Conservation (phyloP, 1,139 yeast genomes). For the Candida labiduridarum region DNA sequence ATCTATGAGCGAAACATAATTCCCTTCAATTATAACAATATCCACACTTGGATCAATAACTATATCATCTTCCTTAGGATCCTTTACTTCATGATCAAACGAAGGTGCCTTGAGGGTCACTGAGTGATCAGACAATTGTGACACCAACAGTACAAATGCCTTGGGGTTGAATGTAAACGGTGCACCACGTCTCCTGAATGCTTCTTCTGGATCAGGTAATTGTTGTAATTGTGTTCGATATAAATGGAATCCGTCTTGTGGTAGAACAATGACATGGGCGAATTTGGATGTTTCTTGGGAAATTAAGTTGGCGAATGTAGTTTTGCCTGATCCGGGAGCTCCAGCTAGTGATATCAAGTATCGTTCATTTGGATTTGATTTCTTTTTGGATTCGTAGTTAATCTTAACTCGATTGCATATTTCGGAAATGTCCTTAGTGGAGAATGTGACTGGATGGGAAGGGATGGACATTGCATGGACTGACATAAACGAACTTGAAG, state of each 20-base stretch:
- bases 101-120: constrained; percentile 56
- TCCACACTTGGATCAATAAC: constrained; percentile 42
- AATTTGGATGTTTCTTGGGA: constrained; percentile 20
- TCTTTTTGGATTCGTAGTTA: constrained; percentile 2
- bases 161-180: constrained; percentile 80
- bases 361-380: constrained; percentile 22
- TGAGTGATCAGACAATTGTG: constrained; percentile 23
- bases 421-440: constrained; percentile 12
- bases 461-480: too few species aligned
- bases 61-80: constrained; percentile 60
- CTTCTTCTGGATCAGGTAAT: constrained; percentile 56
- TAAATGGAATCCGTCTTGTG: constrained; percentile 83
- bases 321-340: constrained; percentile 83
- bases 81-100: constrained; percentile 72
- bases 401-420: constrained; percentile 14
- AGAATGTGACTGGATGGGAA: constrained; percentile 1
- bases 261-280: constrained; percentile 32
- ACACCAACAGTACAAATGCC: constrained; percentile 30
- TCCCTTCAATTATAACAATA: constrained; percentile 66
- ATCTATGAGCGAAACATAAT: constrained; percentile 55
- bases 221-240: constrained; percentile 55
- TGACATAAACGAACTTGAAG: too few species aligned
- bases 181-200: constrained; percentile 74
- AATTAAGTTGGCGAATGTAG: constrained; percentile 55
- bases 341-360: constrained; percentile 66